These are phyloP conservation scores for Chaetomium fimeti DNA, from an alignment of 495 filamentous ascomycete species.

Conservation along the genomic window DNA sequence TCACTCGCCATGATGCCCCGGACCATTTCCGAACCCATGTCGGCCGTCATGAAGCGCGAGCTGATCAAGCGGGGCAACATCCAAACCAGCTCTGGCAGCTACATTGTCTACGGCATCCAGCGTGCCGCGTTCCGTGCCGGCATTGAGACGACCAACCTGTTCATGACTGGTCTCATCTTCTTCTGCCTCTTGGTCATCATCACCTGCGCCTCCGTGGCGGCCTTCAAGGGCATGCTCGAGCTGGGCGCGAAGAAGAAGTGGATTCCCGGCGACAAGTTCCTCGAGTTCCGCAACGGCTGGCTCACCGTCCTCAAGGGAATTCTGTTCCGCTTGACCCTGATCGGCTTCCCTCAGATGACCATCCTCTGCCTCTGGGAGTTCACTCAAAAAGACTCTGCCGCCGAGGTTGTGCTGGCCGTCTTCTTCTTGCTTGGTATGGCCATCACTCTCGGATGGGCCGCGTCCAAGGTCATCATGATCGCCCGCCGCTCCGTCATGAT, in stretches of 20 bases:
- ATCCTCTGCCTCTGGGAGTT: conserved; percentile 96
- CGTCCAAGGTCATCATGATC: conserved; percentile 84
- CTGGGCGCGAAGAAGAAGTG: conserved; percentile 66
- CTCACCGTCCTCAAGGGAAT: conserved; percentile 67
- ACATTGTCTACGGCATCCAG: conserved; percentile 82
- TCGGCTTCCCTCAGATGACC: conserved; percentile 91
- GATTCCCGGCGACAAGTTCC: conserved; percentile 85
- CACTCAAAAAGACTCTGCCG: conserved; percentile 78
- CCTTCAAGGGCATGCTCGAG: conserved; percentile 84
- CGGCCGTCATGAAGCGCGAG: conserved; percentile 29
- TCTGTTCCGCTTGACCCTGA: conserved; percentile 86
- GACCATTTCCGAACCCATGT: conserved; percentile 44
- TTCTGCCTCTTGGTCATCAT: conserved; percentile 78
- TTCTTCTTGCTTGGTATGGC: conserved; percentile 87
- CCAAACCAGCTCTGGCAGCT: conserved; percentile 52
- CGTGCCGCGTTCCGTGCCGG: conserved; percentile 82
- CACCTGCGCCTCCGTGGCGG: conserved; percentile 67
- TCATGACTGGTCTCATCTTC: conserved; percentile 87
- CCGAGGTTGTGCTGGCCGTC: conserved; percentile 82
- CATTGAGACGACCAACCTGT: conserved; percentile 92
- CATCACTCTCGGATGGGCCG: conserved; percentile 80
- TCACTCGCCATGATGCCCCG: conserved; percentile 53
- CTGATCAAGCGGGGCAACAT: conserved; percentile 49
- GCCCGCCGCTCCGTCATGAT: conserved; percentile 85
- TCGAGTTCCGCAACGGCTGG: conserved; percentile 89